Base-by-base conservation (phyloP, 768 basidiomycete genomes). In the Russula ochroleuca region DNA sequence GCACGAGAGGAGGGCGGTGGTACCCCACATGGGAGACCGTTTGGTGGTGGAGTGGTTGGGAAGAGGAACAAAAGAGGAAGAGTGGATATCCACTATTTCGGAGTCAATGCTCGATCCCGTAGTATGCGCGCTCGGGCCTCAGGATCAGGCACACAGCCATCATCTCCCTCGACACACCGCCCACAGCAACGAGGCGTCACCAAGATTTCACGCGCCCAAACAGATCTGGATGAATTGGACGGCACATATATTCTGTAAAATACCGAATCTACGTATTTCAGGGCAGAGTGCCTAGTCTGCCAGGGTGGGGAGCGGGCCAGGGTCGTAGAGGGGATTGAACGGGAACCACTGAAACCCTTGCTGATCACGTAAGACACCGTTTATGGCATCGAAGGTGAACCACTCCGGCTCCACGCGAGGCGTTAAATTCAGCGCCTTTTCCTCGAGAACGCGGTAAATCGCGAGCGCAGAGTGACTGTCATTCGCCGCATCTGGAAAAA, bases 381-480 rank as follows among this genome's bases (percentile, higher is more conserved):
- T 67, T 45, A 84, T 69, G 41, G 77, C 67, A 68, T 85, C 79
- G 70, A 90, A 90, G 10, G 79, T 78, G 71, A 84, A 91, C 69
- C 76, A 89, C 10, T 69, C 69, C 25, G 69, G 57, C 17, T 63
- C 67, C 0, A 77, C 78, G 5, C 71, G 38, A 51, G 78, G 72
- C 1, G 78, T 75, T 61, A 77, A 74, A 7, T 69, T 56, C 33
- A 70, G 63, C 19, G 78, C 73, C 79, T 88, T 81, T 9, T 61
- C 64, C 6, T 71, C 60, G 10, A 92, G 76, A 37, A 72, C 77
- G 35, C 68, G 72, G 71, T 84, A 85, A 25, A 91, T 66, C 1
- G 73, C 66, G 66, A 82, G 83, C 14, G 84, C 87, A 4, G 87
- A 81, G 69, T 86, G 83, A 2, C 85, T 85, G 68, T 92, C 90